Conservation (phyloP, 202 grass and related monocot genomes). For the Musa balbisiana region DNA sequence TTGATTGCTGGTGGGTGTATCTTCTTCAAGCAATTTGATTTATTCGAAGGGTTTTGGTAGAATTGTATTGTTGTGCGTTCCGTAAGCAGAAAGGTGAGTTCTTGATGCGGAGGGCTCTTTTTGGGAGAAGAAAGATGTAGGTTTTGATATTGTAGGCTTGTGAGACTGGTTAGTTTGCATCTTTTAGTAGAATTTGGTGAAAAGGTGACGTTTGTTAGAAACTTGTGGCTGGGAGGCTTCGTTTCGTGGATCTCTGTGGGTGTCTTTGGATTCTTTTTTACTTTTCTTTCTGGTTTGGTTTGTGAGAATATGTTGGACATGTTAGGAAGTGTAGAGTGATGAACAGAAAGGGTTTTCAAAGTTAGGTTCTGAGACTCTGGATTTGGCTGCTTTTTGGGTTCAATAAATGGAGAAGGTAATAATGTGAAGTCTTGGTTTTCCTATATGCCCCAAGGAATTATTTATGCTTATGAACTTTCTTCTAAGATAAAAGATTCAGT, state of each 20-base stretch:
- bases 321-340: neutral
- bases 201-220: neutral
- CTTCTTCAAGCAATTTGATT: too few relatives aligned
- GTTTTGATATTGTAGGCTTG: too few relatives aligned
- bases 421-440: neutral
- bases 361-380: constrained; percentile 27
- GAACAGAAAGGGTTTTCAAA: constrained; percentile 17
- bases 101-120: too few relatives aligned
- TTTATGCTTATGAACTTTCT: neutral
- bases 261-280: neutral
- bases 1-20: too few relatives aligned
- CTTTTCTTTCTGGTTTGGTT: neutral
- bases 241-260: neutral
- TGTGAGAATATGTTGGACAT: neutral
- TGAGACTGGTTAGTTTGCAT: neutral
- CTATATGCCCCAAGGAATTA: neutral
- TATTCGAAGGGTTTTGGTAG: too few relatives aligned
- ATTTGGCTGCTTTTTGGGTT: constrained; percentile 8
- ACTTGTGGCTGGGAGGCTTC: too few relatives aligned
- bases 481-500: too few relatives aligned
- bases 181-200: neutral
- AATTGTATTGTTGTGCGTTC: too few relatives aligned
- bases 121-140: too few relatives aligned
- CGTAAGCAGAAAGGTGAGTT: too few relatives aligned
- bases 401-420: too few relatives aligned